phyloP scores from a whole-genome alignment of 495 filamentous ascomycete species.

The Tuber umbilicatum region DNA sequence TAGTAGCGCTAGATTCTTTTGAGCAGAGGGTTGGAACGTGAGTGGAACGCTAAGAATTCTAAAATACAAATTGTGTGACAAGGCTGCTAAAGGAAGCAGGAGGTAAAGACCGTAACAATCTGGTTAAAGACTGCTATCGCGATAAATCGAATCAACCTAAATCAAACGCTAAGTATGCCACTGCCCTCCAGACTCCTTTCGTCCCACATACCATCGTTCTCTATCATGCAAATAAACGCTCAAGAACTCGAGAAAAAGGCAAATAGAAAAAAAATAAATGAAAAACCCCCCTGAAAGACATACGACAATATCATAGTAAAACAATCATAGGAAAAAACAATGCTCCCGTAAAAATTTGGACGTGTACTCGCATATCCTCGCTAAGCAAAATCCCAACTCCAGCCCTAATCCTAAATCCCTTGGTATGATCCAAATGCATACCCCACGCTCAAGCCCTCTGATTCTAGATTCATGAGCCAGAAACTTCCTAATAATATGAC shows the following conservation, averaged over 20 bases:
- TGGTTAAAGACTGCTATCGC: neutral
- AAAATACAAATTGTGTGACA: neutral
- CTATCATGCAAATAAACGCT: neutral
- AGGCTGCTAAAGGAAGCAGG: neutral
- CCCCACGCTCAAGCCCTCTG: neutral
- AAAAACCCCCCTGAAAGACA: neutral
- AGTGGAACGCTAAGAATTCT: neutral
- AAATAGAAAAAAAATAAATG: neutral
- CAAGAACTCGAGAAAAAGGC: neutral
- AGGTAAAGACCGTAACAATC: neutral
- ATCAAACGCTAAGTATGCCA: neutral
- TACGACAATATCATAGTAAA: neutral
- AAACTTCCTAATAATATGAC: neutral
- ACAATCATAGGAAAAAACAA: neutral
- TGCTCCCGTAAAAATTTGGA: neutral
- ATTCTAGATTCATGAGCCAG: neutral
- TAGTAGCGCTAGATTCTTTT: neutral
- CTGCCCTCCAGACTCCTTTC: neutral
- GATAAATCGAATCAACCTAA: neutral
- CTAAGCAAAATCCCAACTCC: slow-evolving; percentile 1
- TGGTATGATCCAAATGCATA: neutral
- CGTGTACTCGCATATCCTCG: neutral
- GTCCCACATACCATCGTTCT: neutral
- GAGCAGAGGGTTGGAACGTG: neutral
- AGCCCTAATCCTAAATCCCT: neutral